Base-by-base conservation (phyloP, 129 eudicot genomes). In the Pittosporum tobira region DNA sequence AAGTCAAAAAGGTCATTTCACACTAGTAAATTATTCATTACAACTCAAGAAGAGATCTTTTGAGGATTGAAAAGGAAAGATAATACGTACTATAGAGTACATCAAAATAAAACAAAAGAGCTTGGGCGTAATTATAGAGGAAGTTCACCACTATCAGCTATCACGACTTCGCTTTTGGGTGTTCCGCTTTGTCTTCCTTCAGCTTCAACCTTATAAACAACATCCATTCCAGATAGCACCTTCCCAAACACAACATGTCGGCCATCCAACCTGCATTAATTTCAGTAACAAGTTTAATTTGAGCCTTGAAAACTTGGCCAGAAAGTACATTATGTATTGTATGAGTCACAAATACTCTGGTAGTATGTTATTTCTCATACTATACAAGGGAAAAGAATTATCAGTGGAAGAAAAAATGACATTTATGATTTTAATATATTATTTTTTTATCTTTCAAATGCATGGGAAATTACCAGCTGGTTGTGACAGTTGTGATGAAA, bases 201-300 rank as follows among this genome's bases (percentile, higher is more conserved):
- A 18, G 99, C 99, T 83, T 91, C 99, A 60, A 91, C 67, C 94
- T 91, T 91, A 61, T 87, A 87, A 30, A 91, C 99, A 16, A 91
- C 88, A 62, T 91, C 99, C 99, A 91, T 91, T 49, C 99, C 99
- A 1, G 96, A 81, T 42, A 91, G 57, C 59, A 91, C 99, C 77
- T 91, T 91, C 34, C 99, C 99, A 37, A 91, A 91, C 8, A 91
- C 99, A 2, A 91, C 99, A 65, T 91, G 99, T 16, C 74, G 73
- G 4, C 96, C 94, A 57, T 91, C 96, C 85, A 91, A 79, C 99
- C 99, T 91, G 78, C 37, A 1, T n/a, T 47, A 44, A 22, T 16
- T 45, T 16, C 7, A 16, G 1, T 2, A 3, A 16, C 4, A n/a
- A 45, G 49, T 18, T 45, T n/a, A n/a, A 45, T 34, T 34, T 34